Evolutionary conservation across 768 basidiomycete genomes (phyloP).

Genomic region (Nidularia sp.): DNA sequence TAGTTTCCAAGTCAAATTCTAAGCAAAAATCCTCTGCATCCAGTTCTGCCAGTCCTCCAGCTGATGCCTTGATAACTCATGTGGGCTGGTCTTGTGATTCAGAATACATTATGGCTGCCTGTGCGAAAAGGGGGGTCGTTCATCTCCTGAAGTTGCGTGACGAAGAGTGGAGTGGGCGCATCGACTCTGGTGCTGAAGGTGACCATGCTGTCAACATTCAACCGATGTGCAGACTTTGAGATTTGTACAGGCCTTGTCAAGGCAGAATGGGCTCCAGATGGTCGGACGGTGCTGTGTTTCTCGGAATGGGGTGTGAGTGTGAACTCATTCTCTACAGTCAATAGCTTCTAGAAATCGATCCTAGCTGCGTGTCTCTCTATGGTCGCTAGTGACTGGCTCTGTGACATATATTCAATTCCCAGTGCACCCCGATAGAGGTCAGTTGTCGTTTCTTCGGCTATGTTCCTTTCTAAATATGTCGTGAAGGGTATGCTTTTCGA

Average conservation of each 20-base stretch:
- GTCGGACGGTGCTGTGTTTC: constrained; percentile 80
- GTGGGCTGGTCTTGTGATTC: constrained; percentile 87
- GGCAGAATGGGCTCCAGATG: constrained; percentile 89
- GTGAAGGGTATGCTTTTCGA: constrained; percentile 73
- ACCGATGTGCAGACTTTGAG: not conserved
- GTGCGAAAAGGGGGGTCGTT: constrained; percentile 64
- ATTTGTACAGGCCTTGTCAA: constrained; percentile 59
- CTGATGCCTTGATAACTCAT: constrained; percentile 58
- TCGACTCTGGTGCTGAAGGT: constrained; percentile 79
- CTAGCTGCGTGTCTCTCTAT: constrained; percentile 82
- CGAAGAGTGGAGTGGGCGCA: constrained; percentile 72
- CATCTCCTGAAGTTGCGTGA: constrained; percentile 78
- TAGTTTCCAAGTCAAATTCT: constrained; percentile 27
- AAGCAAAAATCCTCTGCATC: constrained; percentile 20
- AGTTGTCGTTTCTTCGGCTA: constrained; percentile 1
- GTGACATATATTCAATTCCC: constrained; percentile 88
- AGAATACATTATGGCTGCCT: constrained; percentile 80
- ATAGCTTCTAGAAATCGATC: too few species aligned
- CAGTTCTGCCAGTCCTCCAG: constrained; percentile 12
- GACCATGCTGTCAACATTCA: not conserved
- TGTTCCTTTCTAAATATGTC: not conserved
- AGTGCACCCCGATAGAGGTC: constrained; percentile 77
- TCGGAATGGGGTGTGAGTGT: constrained; percentile 88
- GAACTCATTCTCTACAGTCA: too few species aligned
- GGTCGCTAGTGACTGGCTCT: constrained; percentile 72